These are phyloP conservation scores for Leonotis leonurus DNA, from an alignment of 257 asterid genomes.

Conservation along the genomic window DNA sequence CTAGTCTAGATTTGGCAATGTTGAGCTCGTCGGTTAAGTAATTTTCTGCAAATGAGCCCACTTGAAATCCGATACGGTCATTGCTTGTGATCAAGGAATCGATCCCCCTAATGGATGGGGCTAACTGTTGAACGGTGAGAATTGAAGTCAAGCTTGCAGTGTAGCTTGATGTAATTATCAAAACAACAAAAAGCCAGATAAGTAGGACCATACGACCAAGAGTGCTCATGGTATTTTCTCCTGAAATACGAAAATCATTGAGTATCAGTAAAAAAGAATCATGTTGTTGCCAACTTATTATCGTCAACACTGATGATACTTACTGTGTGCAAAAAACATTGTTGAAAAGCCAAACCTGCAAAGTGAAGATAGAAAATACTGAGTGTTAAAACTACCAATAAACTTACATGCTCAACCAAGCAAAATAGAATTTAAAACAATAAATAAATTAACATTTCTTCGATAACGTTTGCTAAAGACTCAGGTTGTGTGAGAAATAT, in stretches of 20 bases:
- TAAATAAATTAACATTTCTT: not conserved
- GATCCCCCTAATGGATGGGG: slow-evolving; percentile 64
- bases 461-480: not conserved
- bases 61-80: slow-evolving; percentile 60
- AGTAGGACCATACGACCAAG: slow-evolving; percentile 70
- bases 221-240: slow-evolving; percentile 64
- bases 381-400: slow-evolving; percentile 4
- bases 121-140: slow-evolving; percentile 63
- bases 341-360: slow-evolving; percentile 95
- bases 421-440: not conserved
- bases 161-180: slow-evolving; percentile 67
- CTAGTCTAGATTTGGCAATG: slow-evolving; percentile 62
- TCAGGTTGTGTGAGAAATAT: not conserved
- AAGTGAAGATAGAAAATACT: slow-evolving; percentile 7
- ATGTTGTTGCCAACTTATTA: not conserved
- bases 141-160: slow-evolving; percentile 79
- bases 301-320: slow-evolving; percentile 19
- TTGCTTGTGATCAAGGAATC: slow-evolving; percentile 60
- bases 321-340: slow-evolving; percentile 67
- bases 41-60: slow-evolving; percentile 66
- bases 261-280: not conserved
- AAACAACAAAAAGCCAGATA: slow-evolving; percentile 75
- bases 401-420: not conserved
- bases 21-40: slow-evolving; percentile 57
- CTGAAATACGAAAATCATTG: slow-evolving; percentile 25